phyloP scores from a whole-genome alignment of 352 stramenopile genomes.

The Ochromonadaceae sp. region DNA sequence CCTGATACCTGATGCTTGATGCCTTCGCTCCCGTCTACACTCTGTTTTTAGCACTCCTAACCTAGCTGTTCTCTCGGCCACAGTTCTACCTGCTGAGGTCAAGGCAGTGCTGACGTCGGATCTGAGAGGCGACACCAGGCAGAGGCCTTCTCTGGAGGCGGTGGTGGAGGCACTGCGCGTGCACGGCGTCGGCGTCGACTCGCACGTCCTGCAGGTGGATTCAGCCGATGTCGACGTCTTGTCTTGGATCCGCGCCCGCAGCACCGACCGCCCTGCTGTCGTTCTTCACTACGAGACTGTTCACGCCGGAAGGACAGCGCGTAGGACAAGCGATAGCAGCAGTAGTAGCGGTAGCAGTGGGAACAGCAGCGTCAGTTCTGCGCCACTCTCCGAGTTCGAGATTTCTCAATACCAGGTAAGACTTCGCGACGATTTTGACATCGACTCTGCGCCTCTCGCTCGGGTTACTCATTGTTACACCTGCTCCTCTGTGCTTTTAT shows the following conservation, averaged over 20 bases:
- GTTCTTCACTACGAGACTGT: neutral
- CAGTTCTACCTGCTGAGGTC: neutral
- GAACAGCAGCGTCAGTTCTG: neutral
- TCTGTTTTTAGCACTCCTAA: neutral
- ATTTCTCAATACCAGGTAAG: conserved; percentile 15
- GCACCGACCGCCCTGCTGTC: neutral
- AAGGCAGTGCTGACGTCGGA: neutral
- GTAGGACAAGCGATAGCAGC: no score
- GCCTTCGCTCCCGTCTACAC: neutral
- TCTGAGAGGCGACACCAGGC: neutral
- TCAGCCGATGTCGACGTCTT: neutral
- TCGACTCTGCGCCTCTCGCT: neutral
- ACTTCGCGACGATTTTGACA: neutral
- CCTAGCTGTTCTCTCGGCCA: no score
- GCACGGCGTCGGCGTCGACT: neutral
- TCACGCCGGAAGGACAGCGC: neutral
- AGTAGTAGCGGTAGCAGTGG: no score
- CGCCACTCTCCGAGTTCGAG: neutral
- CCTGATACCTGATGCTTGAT: neutral
- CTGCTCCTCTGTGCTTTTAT: conserved; percentile 35
- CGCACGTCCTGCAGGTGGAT: conserved; percentile 1
- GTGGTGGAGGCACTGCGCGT: neutral
- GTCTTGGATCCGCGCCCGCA: neutral
- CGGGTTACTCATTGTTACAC: neutral
- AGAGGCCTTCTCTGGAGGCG: neutral